phyloP scores from a whole-genome alignment of 2,329 filamentous ascomycete genomes.

The Microascus cirrosus region DNA sequence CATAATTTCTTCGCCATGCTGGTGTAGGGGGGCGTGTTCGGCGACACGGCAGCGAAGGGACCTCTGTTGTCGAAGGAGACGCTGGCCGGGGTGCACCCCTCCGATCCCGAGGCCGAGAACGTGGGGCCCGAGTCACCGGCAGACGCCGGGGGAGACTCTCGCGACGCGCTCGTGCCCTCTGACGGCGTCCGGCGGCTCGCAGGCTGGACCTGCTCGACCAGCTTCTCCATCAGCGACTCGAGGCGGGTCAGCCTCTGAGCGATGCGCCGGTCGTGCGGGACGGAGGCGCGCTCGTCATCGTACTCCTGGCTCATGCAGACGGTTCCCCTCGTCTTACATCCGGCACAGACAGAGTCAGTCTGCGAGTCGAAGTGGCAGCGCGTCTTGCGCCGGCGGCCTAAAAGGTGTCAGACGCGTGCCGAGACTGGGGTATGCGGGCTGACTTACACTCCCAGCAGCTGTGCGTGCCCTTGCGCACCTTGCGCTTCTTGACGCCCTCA shows the following conservation, averaged over 20 bases:
- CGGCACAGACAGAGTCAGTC: constrained; percentile 29
- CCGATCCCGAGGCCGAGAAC: background rate
- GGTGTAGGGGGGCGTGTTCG: background rate
- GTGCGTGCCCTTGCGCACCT: constrained; percentile 42
- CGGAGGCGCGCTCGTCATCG: constrained; percentile 17
- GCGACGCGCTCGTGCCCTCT: background rate
- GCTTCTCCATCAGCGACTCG: constrained; percentile 32
- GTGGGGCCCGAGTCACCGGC: background rate
- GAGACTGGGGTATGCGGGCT: background rate
- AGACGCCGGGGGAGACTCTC: no score
- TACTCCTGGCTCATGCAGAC: constrained; percentile 37
- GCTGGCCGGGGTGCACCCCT: background rate
- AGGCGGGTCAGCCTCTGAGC: constrained; percentile 31
- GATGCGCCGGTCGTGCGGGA: constrained; percentile 23
- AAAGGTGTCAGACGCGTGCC: background rate
- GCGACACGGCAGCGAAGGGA: no score
- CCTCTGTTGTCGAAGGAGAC: background rate
- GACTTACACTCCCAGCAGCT: constrained; percentile 51
- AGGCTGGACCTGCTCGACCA: constrained; percentile 23
- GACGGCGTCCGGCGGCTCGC: background rate
- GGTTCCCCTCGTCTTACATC: constrained; percentile 30
- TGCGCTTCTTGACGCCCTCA: constrained; percentile 11
- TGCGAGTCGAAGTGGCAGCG: constrained; percentile 33
- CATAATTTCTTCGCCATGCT: background rate
- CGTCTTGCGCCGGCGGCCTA: constrained; percentile 35